Evolutionary conservation across 2,329 filamentous ascomycete genomes (phyloP), one percentile per base, ranked within the genome.

Genomic region (Mariannaea sp.): DNA sequence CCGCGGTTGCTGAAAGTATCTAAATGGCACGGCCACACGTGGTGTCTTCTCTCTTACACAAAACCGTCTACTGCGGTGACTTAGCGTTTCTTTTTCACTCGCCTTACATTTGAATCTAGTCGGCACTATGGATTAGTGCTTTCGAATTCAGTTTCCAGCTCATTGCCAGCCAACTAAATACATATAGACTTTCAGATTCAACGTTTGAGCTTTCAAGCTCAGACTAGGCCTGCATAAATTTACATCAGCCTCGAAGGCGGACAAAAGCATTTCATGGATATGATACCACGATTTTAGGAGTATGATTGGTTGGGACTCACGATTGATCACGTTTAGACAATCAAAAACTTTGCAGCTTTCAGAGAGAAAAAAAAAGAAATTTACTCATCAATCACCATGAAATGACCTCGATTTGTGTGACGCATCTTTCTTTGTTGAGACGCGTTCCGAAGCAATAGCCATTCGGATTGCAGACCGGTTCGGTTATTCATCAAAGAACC

Each of bases 1-100:
- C 68, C 7, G 71, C 65, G 7, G 67, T 73, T 33, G 70, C 70
- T 45, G 64, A 65, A 39, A 59, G 59, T 5, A 17, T 62, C 42
- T 66, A 46, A 57, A 48, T 36, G n/a, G n/a, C 35, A 44, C 29
- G 9, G 54, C 45, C 49, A 9, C 32, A 9, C 32, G 44, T 33
- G 16, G 33, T 8, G 19, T 22, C 5, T n/a, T 10, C 32, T 26
- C 41, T 19, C 43, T 40, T 27, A 41, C 27, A 42, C 12, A 26
- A 13, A 26, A 38, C 35, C 27, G n/a, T 35, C 16, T 12, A 14
- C 32, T 8, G 40, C 16, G 13, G 35, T 10, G 16, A 19, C 24
- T 48, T 48, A 16, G 19, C 16, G n/a, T 36, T 48, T 27, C 19
- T 32, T 41, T 49, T 58, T 47, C 36, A 4, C 56, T 47, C 36